Conservation (phyloP, 331 rosid genomes). For the Spiraea crenata region DNA sequence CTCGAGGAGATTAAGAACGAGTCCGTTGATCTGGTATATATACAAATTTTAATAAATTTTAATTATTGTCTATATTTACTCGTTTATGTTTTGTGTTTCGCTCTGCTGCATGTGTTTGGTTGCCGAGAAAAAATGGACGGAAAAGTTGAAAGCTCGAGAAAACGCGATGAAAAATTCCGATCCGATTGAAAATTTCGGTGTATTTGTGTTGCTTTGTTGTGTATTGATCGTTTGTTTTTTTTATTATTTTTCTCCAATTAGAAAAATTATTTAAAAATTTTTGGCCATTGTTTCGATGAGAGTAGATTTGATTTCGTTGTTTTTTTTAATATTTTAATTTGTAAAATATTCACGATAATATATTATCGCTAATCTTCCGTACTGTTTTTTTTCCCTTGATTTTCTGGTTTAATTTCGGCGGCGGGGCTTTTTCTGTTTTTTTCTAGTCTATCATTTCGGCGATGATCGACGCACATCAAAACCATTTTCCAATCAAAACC, state of each 20-base stretch:
- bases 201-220: neutral
- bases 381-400: neutral
- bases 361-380: neutral
- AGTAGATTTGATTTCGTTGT: too few relatives aligned
- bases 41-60: too few relatives aligned
- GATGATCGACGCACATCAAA: constrained; percentile 6
- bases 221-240: neutral
- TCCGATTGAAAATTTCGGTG: neutral
- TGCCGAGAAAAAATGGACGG: constrained; percentile 3
- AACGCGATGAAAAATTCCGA: neutral
- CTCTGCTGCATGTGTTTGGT: constrained; percentile 19
- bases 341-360: neutral
- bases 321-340: neutral
- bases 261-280: neutral
- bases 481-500: neutral
- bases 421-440: neutral
- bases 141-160: neutral
- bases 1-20: constrained; percentile 91
- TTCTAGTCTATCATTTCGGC: constrained; percentile 5
- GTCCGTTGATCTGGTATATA: constrained; percentile 57
- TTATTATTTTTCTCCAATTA: neutral
- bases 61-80: neutral
- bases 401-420: neutral
- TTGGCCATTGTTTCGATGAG: neutral
- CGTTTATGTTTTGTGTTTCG: neutral